phyloP scores from a whole-genome alignment of 352 stramenopile genomes.

The Pythium rishiriense region DNA sequence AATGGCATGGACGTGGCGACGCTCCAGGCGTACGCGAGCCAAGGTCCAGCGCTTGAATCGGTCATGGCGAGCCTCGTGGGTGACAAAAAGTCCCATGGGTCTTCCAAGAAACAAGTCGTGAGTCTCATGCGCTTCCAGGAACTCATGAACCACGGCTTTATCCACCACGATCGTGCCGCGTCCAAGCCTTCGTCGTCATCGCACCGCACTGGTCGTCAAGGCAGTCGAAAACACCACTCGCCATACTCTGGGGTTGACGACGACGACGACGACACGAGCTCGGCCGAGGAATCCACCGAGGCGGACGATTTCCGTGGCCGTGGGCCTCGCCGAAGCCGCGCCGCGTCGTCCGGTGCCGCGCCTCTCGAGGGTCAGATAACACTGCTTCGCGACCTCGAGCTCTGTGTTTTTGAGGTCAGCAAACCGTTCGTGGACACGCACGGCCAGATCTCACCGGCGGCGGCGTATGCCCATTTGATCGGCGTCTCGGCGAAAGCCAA shows the following conservation, averaged over 20 bases:
- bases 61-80: constrained; percentile 13
- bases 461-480: constrained; percentile 16
- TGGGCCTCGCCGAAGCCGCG: not conserved
- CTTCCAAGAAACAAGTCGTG: constrained; percentile 1
- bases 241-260: not conserved
- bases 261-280: constrained; percentile 6
- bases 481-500: not conserved
- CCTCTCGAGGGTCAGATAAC: constrained; percentile 11
- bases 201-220: not conserved
- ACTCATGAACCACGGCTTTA: constrained; percentile 17
- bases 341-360: not conserved
- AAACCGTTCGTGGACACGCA: constrained; percentile 11
- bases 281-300: not conserved
- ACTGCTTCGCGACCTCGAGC: constrained; percentile 11
- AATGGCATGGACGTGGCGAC: constrained; percentile 4
- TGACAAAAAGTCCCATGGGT: not conserved
- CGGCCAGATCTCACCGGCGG: constrained; percentile 15
- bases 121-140: constrained; percentile 29
- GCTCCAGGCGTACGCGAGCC: constrained; percentile 6
- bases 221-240: not conserved
- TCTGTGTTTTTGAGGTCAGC: constrained; percentile 15
- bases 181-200: not conserved
- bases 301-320: not conserved
- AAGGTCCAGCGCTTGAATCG: constrained; percentile 13
- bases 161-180: not conserved